Evolutionary conservation across 2,329 filamentous ascomycete species (phyloP), one percentile per base, ranked within the genome.

Genomic region (Seiridium unicorne): DNA sequence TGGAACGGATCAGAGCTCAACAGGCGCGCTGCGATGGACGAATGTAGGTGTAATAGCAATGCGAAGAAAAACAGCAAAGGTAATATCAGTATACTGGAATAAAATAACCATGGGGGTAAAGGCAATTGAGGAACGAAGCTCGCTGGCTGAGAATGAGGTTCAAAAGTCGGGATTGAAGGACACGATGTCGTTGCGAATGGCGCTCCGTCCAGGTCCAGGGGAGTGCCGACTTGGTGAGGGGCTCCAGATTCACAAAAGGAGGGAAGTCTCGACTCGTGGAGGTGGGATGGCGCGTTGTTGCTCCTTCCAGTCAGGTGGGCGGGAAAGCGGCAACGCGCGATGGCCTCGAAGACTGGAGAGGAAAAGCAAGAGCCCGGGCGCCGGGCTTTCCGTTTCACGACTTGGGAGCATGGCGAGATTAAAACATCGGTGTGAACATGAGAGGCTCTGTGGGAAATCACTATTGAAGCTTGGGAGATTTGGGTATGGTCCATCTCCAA

Each of bases 381-480:
- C 38, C 13, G 18, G 38, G 35, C 32, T 35, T 53, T n/a, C 34
- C 35, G 49, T 53, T 53, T 53, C 49, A 53, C 32, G 32, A 53
- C 38, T 51, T 42, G 18, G 11, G 18, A 35, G 49, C 32, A n/a
- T 35, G n/a, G 34, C 49, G 35, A 44, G 18, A 34, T 36, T 18
- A 38, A 55, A 55, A 55, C 51, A 55, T 55, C 51, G 51, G 51
- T 55, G 51, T 55, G 35, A 32, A 26, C 18, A 26, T 26, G 18
- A 26, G 18, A 26, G 49, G 32, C 34, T 36, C 49, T 34, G 38
- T 35, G 32, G 49, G n/a, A 10, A 42, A 55, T 44, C 13, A 10
- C 13, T n/a, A 38, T 44, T 13, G 38, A 11, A 55, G 38, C 51
- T 55, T 55, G 51, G n/a, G 40, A 55, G 51, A 55, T 55, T 55